Base-by-base conservation (phyloP, 208 protist species). In the Balamuthia mandrillaris region DNA sequence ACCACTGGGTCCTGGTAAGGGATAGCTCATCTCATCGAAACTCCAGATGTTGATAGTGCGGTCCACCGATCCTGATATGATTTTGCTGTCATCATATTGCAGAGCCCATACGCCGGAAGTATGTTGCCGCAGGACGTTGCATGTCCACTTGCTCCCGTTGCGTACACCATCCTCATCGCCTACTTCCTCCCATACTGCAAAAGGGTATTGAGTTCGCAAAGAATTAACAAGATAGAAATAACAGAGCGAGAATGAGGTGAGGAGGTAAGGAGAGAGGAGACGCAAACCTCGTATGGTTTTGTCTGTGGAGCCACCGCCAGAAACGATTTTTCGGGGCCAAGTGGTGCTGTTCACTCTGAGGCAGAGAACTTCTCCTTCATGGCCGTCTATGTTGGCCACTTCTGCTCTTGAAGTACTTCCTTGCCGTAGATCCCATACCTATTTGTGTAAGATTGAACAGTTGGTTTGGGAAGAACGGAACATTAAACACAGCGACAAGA, bases 81-180 rank as follows among this genome's bases (percentile, higher is more conserved):
- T n/a, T n/a, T n/a, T n/a, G n/a, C n/a, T n/a, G n/a, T 75, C 65
- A 31, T 75, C 65, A 44, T 75, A 75, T 44, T 75, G 65, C 27
- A 75, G 42, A 44, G 41, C 65, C 65, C 65, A 75, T 44, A 75
- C 65, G 35, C 65, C 65, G 33, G 45, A 54, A 27, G 45, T 44
- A 9, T 75, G 65, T 24, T 44, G 41, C 5, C 41, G 31, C 14
- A 75, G 65, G 39, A 44, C 45, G 65, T 54, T 37, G 41, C 41
- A 75, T 12, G 35, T 52, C 41, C 65, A 44, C 9, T 75, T 44
- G 3, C 27, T 21, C 35, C 33, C 31, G 39, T 21, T 12, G 0
- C 27, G 16, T 14, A 51, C 65, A 27, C 39, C n/a, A 29, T 44
- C 47, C 41, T 44, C 35, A 31, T 24, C 35, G 65, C 21, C 45